Conservation (phyloP, 768 basidiomycete genomes). For the Naganishia antarctica region DNA sequence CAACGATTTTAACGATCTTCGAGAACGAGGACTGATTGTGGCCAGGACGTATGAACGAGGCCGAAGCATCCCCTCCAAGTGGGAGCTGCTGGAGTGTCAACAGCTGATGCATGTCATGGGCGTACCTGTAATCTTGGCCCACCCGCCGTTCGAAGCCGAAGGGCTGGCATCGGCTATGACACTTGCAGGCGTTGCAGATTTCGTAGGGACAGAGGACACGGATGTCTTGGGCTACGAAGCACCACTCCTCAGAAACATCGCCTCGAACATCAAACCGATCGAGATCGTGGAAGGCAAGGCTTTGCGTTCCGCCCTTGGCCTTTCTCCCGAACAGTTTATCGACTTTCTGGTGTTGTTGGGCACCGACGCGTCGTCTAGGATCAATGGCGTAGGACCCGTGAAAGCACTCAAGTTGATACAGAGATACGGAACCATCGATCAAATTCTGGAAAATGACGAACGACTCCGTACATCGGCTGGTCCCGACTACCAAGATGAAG, state of each 20-base stretch:
- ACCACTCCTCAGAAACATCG: conserved; percentile 73
- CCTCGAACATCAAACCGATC: conserved; percentile 60
- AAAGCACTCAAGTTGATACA: conserved; percentile 73
- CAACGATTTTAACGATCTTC: background rate
- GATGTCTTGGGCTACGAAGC: conserved; percentile 51
- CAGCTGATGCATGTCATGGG: conserved; percentile 73
- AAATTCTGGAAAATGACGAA: conserved; percentile 54
- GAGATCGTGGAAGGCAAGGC: conserved; percentile 61
- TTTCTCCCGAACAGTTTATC: conserved; percentile 61
- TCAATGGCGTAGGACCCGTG: conserved; percentile 72
- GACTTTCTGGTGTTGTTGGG: conserved; percentile 84
- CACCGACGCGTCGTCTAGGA: conserved; percentile 82
- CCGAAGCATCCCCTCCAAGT: conserved; percentile 55
- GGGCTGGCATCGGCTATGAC: conserved; percentile 76
- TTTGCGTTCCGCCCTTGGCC: conserved; percentile 58
- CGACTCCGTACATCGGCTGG: conserved; percentile 25
- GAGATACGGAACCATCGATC: conserved; percentile 67
- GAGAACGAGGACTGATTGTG: conserved; percentile 27
- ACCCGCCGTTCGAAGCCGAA: conserved; percentile 74
- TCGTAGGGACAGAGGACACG: conserved; percentile 78
- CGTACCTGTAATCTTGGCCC: conserved; percentile 67
- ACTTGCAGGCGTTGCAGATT: conserved; percentile 69
- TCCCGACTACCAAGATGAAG: conserved; percentile 34
- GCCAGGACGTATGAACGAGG: conserved; percentile 36
- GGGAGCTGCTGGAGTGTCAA: conserved; percentile 67